Base-by-base conservation (phyloP, 2,329 filamentous ascomycete genomes). In the Alternaria metachromatica region DNA sequence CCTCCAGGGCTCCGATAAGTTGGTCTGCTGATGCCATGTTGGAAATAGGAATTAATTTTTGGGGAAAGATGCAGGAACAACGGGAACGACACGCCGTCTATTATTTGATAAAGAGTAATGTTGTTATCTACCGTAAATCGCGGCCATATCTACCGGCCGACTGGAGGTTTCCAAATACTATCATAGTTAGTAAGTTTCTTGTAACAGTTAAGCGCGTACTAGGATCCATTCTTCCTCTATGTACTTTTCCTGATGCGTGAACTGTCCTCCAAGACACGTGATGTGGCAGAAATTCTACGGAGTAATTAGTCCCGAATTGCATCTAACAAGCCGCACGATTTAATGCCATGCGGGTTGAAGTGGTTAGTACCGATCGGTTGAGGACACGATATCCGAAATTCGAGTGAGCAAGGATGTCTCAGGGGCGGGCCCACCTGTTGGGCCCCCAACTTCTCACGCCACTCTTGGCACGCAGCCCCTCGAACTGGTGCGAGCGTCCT, bases 21-120 rank as follows among this genome's bases (percentile, higher is more conserved):
- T 58, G 55, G 30, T 58, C 55, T 43, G 44, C 45, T 58, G 55
- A 49, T 50, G 55, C 55, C 48, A 58, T 50, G 55, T 33, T 46
- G 55, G 30, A 50, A 41, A 51, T 33, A 5, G 18, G 26, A 66
- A 18, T 46, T 64, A 4, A 57, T 63, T 58, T 67, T 66, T 12
- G 26, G 7, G 18, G 2, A 51, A 51, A n/a, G 26, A 33, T 51
- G 48, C 48, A 51, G 26, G 48, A 51, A 51, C 26, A 33, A 51
- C 20, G 26, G 18, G 13, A 51, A 51, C 12, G 12, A n/a, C 12
- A 21, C 26, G 18, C n/a, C 26, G 48, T 51, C 12, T 33, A n/a
- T 12, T 51, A 30, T 21, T 50, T 50, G 48, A 50, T 26, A 33
- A 50, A 50, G 48, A 3, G n/a, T 20, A 50, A 50, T 30, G n/a